Evolutionary conservation across 306 rosid genomes (phyloP), one percentile per base, ranked within the genome.

Genomic region (Prunus armeniaca): DNA sequence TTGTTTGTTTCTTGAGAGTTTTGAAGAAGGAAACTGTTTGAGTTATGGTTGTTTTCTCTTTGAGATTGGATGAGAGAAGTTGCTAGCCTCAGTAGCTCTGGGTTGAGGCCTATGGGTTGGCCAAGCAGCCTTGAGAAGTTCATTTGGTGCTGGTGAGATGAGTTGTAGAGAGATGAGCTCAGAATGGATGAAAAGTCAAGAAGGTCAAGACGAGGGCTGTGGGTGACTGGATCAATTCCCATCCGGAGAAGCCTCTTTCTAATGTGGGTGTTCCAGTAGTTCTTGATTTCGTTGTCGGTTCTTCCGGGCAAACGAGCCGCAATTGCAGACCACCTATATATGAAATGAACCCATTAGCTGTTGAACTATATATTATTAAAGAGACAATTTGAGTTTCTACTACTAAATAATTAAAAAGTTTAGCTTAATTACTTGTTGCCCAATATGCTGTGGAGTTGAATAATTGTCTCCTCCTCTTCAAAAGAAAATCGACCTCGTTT

Each of bases 151-250:
- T 84, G 93, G 62, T 61, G 92, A 55, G 93, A 84, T 19, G 93
- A 78, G 74, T 85, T 86, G 63, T 81, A 91, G 54, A 93, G 80
- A 28, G 92, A 79, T 0, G 94, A 82, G 51, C 74, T 76, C 14
- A 91, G 83, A 64, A 96, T 74, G 64, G 97, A 87, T 54, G 96
- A 87, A 41, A 96, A 75, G 80, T 96, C 97, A 0, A 90, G 75
- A 46, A 92, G 90, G 73, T 96, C 98, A 9, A 96, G 91, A 5
- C 97, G 73, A 25, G 96, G 98, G 52, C 74, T 83, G 76, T 96
- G 99, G 4, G 99, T 96, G 5, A 92, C 97, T 0, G 99, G 99
- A 80, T 96, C 97, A 18, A 96, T 96, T 81, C 99, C 99, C 96
- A 92, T 96, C 66, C 92, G 81, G 47, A 96, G 82, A 49, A 96